Percentiles rank a stretch among this genome's conserved stretches.
These are phyloP conservation scores for Rubus idaeus DNA, from an alignment of 306 rosid genomes.

Conservation along the genomic window DNA sequence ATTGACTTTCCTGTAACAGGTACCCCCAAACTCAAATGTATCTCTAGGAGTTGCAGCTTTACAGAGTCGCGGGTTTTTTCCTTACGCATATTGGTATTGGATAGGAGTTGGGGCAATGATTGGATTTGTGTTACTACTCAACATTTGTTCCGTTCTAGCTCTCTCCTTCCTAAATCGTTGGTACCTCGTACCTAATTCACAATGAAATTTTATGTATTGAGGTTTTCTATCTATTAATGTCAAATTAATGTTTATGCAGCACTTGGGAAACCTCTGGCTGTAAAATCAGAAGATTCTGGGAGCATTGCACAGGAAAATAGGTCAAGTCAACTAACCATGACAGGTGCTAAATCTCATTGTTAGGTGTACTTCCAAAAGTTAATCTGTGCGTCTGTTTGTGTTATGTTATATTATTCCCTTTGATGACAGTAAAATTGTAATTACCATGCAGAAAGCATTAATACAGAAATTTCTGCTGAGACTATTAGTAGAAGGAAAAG, in stretches of 20 bases:
- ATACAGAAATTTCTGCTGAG: slow-evolving; percentile 14
- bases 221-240: neutral
- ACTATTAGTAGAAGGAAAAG: slow-evolving; percentile 28
- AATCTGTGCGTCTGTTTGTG: neutral
- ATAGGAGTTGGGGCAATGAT: slow-evolving; percentile 59
- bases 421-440: neutral
- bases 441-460: slow-evolving; percentile 26
- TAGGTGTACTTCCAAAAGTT: too few species aligned
- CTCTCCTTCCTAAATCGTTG: slow-evolving; percentile 54
- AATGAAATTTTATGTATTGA: neutral
- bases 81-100: slow-evolving; percentile 66
- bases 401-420: neutral
- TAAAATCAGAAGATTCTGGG: slow-evolving; percentile 34
- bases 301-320: slow-evolving; percentile 16
- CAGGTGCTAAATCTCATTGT: slow-evolving; percentile 7
- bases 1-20: slow-evolving; percentile 29
- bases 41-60: slow-evolving; percentile 50
- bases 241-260: slow-evolving; percentile 39
- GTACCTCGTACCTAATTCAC: slow-evolving; percentile 15
- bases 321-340: slow-evolving; percentile 9
- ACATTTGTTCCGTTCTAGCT: slow-evolving; percentile 43
- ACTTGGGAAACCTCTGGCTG: slow-evolving; percentile 39
- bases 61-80: slow-evolving; percentile 54
- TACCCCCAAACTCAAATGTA: slow-evolving; percentile 34
- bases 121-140: slow-evolving; percentile 50